These are phyloP conservation scores for Leucocoprinus sp. DNA, from an alignment of 768 basidiomycete species.

Conservation along the genomic window DNA sequence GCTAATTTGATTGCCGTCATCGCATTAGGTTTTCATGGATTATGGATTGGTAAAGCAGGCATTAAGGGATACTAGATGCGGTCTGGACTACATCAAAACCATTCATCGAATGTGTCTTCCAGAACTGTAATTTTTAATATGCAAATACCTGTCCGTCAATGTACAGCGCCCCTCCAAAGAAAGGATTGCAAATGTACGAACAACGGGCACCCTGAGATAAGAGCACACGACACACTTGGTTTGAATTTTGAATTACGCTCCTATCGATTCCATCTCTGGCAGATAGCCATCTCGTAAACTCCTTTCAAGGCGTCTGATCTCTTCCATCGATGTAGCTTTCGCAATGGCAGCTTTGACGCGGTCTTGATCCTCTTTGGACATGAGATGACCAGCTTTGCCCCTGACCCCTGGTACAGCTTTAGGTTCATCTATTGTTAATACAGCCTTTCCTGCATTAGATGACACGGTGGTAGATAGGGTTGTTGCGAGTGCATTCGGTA, in stretches of 20 bases:
- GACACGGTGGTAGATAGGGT: slow-evolving; percentile 70
- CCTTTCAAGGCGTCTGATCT: slow-evolving; percentile 77
- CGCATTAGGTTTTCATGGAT: slow-evolving; percentile 57
- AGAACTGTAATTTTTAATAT: not conserved
- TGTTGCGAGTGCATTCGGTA: slow-evolving; percentile 74
- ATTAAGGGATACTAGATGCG: slow-evolving; percentile 29
- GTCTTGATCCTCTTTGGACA: slow-evolving; percentile 89
- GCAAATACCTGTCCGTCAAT: not conserved
- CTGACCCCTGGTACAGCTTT: slow-evolving; percentile 41
- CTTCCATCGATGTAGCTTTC: slow-evolving; percentile 85
- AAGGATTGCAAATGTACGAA: slow-evolving; percentile 9
- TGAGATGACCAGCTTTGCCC: slow-evolving; percentile 74
- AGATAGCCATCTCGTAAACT: slow-evolving; percentile 79
- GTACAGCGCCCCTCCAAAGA: not conserved
- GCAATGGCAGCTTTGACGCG: slow-evolving; percentile 82
- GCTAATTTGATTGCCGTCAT: slow-evolving; percentile 56
- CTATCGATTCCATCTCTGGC: slow-evolving; percentile 69
- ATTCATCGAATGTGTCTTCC: not conserved
- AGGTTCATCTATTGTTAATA: slow-evolving; percentile 74
- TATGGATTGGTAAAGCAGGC: slow-evolving; percentile 59
- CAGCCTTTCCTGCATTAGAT: slow-evolving; percentile 50
- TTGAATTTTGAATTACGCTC: slow-evolving; percentile 43
- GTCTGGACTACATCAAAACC: not conserved
- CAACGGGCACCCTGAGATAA: not conserved
- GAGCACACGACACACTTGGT: not conserved